Conservation (phyloP, 257 asterid genomes). For the Jasminum sambac region DNA sequence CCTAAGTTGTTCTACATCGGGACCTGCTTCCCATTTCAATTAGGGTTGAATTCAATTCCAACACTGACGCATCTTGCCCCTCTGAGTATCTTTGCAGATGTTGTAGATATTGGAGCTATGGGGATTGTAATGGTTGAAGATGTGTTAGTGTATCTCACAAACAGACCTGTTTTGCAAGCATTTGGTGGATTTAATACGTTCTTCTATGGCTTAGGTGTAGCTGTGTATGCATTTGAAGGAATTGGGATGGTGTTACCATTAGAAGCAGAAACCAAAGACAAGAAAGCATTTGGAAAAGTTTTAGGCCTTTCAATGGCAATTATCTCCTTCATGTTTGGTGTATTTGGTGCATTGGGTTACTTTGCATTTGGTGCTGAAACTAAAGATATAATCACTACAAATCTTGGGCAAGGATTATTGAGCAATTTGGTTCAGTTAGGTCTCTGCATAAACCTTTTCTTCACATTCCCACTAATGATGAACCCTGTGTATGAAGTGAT, state of each 20-base stretch:
- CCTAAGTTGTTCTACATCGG: slow-evolving; percentile 61
- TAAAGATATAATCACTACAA: slow-evolving; percentile 74
- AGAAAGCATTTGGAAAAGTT: slow-evolving; percentile 56
- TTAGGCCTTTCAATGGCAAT: slow-evolving; percentile 65
- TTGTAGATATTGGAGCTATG: slow-evolving; percentile 78
- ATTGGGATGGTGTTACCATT: slow-evolving; percentile 82
- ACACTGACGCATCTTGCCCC: slow-evolving; percentile 81
- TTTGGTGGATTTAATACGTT: slow-evolving; percentile 64
- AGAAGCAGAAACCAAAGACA: slow-evolving; percentile 78
- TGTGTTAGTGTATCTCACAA: slow-evolving; percentile 40
- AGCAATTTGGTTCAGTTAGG: slow-evolving; percentile 73
- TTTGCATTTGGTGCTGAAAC: slow-evolving; percentile 78
- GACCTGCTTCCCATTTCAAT: slow-evolving; percentile 78
- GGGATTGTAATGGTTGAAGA: slow-evolving; percentile 84
- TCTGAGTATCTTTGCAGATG: slow-evolving; percentile 81
- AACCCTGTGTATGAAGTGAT: slow-evolving; percentile 85
- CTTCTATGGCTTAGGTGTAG: slow-evolving; percentile 85
- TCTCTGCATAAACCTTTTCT: slow-evolving; percentile 63
- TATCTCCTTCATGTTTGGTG: slow-evolving; percentile 64
- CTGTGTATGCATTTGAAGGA: slow-evolving; percentile 88
- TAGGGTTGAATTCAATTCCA: slow-evolving; percentile 78
- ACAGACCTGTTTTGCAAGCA: slow-evolving; percentile 60
- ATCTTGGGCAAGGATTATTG: slow-evolving; percentile 68
- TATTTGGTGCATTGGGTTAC: slow-evolving; percentile 74
- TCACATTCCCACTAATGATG: slow-evolving; percentile 85